Percentiles rank a stretch among this genome's conserved stretches.
These are phyloP conservation scores for Arthrobotrys entomopaga DNA, from an alignment of 2,329 filamentous ascomycete species.

Conservation along the genomic window DNA sequence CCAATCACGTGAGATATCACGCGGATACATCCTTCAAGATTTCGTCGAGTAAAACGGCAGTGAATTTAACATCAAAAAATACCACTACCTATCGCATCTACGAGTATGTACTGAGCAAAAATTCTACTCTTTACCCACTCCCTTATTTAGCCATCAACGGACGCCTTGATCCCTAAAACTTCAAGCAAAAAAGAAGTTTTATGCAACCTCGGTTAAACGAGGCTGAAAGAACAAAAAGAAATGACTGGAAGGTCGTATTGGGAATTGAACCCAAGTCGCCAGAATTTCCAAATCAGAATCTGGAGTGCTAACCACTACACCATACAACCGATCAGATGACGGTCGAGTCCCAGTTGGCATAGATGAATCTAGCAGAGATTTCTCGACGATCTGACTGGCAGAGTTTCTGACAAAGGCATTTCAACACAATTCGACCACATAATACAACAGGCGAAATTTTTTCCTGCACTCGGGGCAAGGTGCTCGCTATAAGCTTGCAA, in stretches of 20 bases:
- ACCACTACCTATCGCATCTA: neutral
- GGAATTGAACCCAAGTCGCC: slow-evolving; percentile 56
- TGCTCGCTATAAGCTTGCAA: too few relatives aligned
- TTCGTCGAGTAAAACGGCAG: neutral
- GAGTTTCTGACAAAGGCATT: too few relatives aligned
- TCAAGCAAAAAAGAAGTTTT: neutral
- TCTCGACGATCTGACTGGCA: too few relatives aligned
- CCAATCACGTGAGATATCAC: neutral
- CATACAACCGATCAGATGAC: slow-evolving; percentile 50
- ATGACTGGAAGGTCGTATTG: slow-evolving; percentile 52
- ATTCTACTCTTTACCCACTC: too few relatives aligned
- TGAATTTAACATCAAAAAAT: neutral
- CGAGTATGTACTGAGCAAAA: too few relatives aligned
- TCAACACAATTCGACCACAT: too few relatives aligned
- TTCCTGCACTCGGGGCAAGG: too few relatives aligned
- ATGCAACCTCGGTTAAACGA: neutral
- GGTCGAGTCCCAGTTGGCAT: too few relatives aligned
- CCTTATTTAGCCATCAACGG: too few relatives aligned
- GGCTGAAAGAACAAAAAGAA: slow-evolving; percentile 20
- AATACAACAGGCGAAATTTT: too few relatives aligned
- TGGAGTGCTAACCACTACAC: slow-evolving; percentile 56
- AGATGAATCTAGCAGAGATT: too few relatives aligned
- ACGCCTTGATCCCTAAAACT: neutral
- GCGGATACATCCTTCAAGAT: neutral
- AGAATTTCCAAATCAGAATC: slow-evolving; percentile 52